phyloP scores from a whole-genome alignment of 2,329 filamentous ascomycete species.

The Paecilomyces fulvus region DNA sequence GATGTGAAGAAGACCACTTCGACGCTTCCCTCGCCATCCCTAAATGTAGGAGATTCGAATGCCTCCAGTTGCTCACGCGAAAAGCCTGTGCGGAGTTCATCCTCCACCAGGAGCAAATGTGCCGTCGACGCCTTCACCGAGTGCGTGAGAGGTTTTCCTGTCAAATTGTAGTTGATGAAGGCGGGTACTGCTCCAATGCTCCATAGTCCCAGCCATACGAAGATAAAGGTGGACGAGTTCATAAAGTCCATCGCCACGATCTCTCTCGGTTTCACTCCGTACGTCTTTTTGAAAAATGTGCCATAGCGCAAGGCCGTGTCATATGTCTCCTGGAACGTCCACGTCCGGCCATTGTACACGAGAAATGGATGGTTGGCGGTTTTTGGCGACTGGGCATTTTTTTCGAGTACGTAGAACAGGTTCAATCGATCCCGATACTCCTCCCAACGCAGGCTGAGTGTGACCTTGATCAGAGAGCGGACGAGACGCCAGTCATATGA shows the following conservation, averaged over 20 bases:
- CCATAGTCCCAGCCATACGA: slow-evolving; percentile 71
- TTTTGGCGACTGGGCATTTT: slow-evolving; percentile 51
- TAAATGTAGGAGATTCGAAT: slow-evolving; percentile 32
- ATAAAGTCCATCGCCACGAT: slow-evolving; percentile 74
- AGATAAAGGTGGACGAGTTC: slow-evolving; percentile 71
- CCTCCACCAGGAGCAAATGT: slow-evolving; percentile 62
- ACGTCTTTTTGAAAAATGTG: slow-evolving; percentile 59
- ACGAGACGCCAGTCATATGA: slow-evolving; percentile 59
- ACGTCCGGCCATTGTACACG: slow-evolving; percentile 58
- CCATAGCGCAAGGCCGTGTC: slow-evolving; percentile 63
- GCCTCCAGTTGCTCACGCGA: slow-evolving; percentile 31
- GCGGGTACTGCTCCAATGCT: slow-evolving; percentile 73
- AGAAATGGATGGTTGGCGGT: slow-evolving; percentile 47
- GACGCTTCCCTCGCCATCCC: slow-evolving; percentile 39
- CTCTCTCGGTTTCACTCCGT: slow-evolving; percentile 59
- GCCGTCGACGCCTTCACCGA: slow-evolving; percentile 62
- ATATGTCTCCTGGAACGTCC: slow-evolving; percentile 71
- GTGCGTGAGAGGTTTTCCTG: slow-evolving; percentile 62
- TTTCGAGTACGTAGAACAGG: slow-evolving; percentile 68
- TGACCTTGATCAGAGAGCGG: slow-evolving; percentile 42
- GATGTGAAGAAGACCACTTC: slow-evolving; percentile 55
- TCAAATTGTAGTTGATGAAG: slow-evolving; percentile 81
- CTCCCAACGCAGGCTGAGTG: slow-evolving; percentile 37
- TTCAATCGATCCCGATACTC: slow-evolving; percentile 56
- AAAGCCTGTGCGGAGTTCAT: slow-evolving; percentile 49